Conservation (phyloP, 2,329 filamentous ascomycete species). For the Monosporascus sp. region DNA sequence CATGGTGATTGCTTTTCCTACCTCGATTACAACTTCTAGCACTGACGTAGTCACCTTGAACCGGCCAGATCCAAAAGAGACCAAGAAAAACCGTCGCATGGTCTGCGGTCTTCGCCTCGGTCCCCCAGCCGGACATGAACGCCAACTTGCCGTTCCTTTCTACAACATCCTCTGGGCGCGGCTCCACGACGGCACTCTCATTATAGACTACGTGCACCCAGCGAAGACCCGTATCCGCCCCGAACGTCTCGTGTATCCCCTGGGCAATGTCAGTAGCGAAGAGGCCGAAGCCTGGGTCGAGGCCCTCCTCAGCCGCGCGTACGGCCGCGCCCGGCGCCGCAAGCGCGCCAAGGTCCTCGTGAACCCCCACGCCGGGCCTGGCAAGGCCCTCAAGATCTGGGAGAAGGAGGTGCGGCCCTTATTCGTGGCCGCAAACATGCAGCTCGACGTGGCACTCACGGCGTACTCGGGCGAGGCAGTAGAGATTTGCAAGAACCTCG, state of each 20-base stretch:
- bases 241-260: background rate
- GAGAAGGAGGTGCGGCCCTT: slow-evolving; percentile 72
- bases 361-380: slow-evolving; percentile 87
- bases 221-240: background rate
- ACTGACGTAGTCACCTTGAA: no score
- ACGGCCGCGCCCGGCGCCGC: slow-evolving; percentile 59
- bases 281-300: slow-evolving; percentile 57
- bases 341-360: slow-evolving; percentile 84
- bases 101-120: background rate
- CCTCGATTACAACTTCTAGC: no score
- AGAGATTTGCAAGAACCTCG: slow-evolving; percentile 68
- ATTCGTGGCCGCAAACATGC: slow-evolving; percentile 74
- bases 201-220: background rate
- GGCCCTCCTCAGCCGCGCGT: slow-evolving; percentile 63
- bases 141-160: background rate
- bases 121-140: background rate
- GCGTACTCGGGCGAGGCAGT: slow-evolving; percentile 70
- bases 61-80: background rate
- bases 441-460: slow-evolving; percentile 69
- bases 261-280: slow-evolving; percentile 24
- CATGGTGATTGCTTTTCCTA: no score
- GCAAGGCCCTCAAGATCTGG: slow-evolving; percentile 69
- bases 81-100: background rate
- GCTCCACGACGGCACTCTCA: background rate
- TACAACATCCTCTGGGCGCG: background rate